Percentiles rank a stretch among this genome's conserved stretches.
phyloP scores from a whole-genome alignment of 177 flowering plant genomes.

The Telopea speciosissima region DNA sequence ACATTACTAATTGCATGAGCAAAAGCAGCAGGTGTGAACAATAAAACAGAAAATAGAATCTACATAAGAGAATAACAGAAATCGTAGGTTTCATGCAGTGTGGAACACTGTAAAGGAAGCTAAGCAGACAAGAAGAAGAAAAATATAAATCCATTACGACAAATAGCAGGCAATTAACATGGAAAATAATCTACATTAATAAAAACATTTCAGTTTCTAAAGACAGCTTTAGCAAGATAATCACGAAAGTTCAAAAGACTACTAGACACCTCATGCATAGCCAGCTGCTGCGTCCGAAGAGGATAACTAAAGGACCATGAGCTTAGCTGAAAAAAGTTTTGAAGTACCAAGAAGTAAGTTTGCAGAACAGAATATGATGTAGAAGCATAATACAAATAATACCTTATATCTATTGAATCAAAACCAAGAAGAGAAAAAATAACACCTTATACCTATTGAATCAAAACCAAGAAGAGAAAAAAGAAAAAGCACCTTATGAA shows the following conservation, averaged over 20 bases:
- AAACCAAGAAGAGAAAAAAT: too few relatives aligned
- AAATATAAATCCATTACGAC: too few relatives aligned
- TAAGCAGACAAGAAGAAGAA: too few relatives aligned
- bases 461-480: too few relatives aligned
- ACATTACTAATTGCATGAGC: neutral
- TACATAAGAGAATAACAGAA: neutral
- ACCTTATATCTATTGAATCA: neutral
- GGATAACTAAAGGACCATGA: constrained; percentile 71
- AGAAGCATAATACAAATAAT: neutral
- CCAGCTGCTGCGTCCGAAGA: constrained; percentile 34
- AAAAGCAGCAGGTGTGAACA: neutral
- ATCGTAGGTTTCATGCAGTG: too few relatives aligned
- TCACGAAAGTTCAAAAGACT: neutral
- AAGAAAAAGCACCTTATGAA: constrained; percentile 48
- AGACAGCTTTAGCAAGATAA: neutral
- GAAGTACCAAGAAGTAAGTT: too few relatives aligned
- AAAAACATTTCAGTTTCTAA: neutral
- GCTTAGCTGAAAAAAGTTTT: constrained; percentile 79
- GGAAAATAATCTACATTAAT: neutral
- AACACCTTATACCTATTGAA: too few relatives aligned
- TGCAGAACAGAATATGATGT: neutral
- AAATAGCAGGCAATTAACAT: neutral
- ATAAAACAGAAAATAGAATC: neutral
- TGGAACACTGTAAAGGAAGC: too few relatives aligned
- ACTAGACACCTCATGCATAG: constrained; percentile 48